These are phyloP conservation scores for Simplicillium aogashimaense DNA, from an alignment of 2,329 filamentous ascomycete species.

Conservation along the genomic window DNA sequence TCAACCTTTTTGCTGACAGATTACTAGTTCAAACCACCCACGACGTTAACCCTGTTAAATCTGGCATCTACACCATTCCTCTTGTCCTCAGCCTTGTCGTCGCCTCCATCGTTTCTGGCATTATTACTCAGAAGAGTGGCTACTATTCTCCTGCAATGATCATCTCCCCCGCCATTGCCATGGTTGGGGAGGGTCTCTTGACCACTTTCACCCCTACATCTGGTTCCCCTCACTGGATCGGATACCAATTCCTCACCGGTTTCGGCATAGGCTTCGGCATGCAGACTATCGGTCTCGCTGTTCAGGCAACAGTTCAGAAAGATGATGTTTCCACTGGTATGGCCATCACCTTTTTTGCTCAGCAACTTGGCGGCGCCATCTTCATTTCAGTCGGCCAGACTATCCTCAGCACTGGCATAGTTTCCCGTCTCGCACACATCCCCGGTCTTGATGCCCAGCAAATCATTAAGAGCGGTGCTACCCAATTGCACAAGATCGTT, in stretches of 20 bases:
- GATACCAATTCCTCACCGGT: constrained; percentile 48
- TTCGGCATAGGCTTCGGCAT: constrained; percentile 50
- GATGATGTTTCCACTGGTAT: constrained; percentile 45
- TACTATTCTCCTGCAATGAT: constrained; percentile 53
- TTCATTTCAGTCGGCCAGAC: constrained; percentile 48
- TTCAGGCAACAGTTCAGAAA: constrained; percentile 41
- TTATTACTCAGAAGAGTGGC: constrained; percentile 39
- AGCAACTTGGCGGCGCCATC: constrained; percentile 49
- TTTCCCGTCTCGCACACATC: constrained; percentile 24
- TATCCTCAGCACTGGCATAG: constrained; percentile 37
- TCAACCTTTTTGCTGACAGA: background rate
- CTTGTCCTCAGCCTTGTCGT: constrained; percentile 45
- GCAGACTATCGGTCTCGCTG: constrained; percentile 46
- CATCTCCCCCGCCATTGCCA: constrained; percentile 35
- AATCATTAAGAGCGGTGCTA: constrained; percentile 43
- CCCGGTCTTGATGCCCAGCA: constrained; percentile 30
- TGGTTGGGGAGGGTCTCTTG: constrained; percentile 45
- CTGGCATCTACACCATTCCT: constrained; percentile 47
- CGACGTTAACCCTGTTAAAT: constrained; percentile 39
- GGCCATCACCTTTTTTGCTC: constrained; percentile 46
- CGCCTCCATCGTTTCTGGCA: constrained; percentile 37
- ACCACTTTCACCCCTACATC: constrained; percentile 41
- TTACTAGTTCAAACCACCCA: constrained; percentile 44
- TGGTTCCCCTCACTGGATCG: constrained; percentile 44
- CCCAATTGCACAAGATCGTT: constrained; percentile 46